Conservation (phyloP, 2,329 filamentous ascomycete genomes). For the Rachicladosporium sp. region DNA sequence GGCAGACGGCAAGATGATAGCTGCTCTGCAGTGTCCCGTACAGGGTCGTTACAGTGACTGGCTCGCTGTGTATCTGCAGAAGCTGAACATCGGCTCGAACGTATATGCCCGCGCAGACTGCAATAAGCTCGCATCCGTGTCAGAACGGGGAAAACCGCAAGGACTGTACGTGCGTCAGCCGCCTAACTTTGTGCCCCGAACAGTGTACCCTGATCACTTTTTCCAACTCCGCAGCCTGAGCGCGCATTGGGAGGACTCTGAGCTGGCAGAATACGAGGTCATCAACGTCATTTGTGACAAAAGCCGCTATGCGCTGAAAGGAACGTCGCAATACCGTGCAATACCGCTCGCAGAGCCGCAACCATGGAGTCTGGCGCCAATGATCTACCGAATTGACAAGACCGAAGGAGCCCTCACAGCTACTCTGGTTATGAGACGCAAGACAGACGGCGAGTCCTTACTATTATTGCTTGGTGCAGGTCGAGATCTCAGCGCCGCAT, state of each 20-base stretch:
- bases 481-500: slow-evolving; percentile 7
- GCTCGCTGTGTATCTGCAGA: slow-evolving; percentile 21
- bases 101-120: slow-evolving; percentile 15
- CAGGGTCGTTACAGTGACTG: slow-evolving; percentile 20
- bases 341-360: background rate
- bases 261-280: background rate
- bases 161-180: slow-evolving; percentile 18
- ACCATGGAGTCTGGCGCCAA: background rate
- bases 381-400: slow-evolving; percentile 3
- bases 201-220: slow-evolving; percentile 4
- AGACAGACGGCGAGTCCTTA: slow-evolving; percentile 5
- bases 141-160: slow-evolving; percentile 7
- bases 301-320: background rate
- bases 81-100: slow-evolving; percentile 7
- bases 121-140: slow-evolving; percentile 5
- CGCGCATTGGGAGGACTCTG: too few relatives aligned
- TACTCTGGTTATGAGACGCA: slow-evolving; percentile 4
- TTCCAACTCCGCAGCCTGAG: slow-evolving; percentile 1
- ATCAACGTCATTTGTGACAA: background rate
- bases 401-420: slow-evolving; percentile 1
- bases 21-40: slow-evolving; percentile 22
- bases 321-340: background rate
- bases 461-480: slow-evolving; percentile 7
- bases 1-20: slow-evolving; percentile 13
- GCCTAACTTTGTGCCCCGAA: too few relatives aligned